phyloP scores from a whole-genome alignment of 805 yeast genomes.

The Peterozyma xylosa region DNA sequence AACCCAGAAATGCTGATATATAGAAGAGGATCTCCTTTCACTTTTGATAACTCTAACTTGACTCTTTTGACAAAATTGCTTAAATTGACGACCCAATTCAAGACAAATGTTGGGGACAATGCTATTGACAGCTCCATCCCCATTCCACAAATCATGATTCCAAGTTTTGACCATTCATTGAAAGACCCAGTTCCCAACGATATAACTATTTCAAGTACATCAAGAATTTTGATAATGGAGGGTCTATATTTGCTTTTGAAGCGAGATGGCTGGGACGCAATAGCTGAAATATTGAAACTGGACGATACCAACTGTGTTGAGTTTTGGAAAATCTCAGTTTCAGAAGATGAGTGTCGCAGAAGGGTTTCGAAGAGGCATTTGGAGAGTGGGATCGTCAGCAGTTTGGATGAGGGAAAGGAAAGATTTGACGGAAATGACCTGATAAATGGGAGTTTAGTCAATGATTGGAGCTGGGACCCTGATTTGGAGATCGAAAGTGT shows the following conservation, averaged over 20 bases:
- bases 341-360: slow-evolving; percentile 33
- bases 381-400: slow-evolving; percentile 41
- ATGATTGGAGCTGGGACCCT: slow-evolving; percentile 9
- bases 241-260: slow-evolving; percentile 65
- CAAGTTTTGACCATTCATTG: slow-evolving; percentile 69
- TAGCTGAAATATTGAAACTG: slow-evolving; percentile 24
- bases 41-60: slow-evolving; percentile 61
- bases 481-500: slow-evolving; percentile 13
- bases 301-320: slow-evolving; percentile 21
- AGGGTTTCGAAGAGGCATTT: slow-evolving; percentile 67
- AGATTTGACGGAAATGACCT: slow-evolving; percentile 53
- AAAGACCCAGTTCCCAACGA: slow-evolving; percentile 65
- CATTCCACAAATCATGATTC: slow-evolving; percentile 37
- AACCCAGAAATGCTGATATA: slow-evolving; percentile 51
- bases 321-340: slow-evolving; percentile 45
- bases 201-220: slow-evolving; percentile 33
- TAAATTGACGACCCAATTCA: slow-evolving; percentile 14
- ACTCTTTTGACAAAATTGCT: slow-evolving; percentile 25
- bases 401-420: slow-evolving; percentile 40
- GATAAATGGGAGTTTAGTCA: slow-evolving; percentile 44
- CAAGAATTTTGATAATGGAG: slow-evolving; percentile 59
- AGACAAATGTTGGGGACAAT: slow-evolving; percentile 2
- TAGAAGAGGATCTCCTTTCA: slow-evolving; percentile 79
- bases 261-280: slow-evolving; percentile 51
- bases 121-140: not conserved